Conservation (phyloP, 208 protist genomes). For the Endotrypanum monterogeii region DNA sequence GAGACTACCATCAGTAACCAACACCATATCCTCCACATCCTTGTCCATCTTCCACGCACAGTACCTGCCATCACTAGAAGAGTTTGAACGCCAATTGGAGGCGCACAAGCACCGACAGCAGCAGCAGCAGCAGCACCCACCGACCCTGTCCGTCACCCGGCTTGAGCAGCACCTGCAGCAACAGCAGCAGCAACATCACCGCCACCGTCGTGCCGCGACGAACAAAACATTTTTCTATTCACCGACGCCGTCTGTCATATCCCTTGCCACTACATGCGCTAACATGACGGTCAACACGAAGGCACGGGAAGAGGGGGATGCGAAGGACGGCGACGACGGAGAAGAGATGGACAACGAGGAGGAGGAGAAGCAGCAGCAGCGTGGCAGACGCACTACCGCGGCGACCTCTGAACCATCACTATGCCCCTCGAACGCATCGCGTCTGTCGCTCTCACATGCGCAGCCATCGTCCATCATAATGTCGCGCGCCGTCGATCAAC, state of each 20-base stretch:
- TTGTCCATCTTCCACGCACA: constrained; percentile 33
- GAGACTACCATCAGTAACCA: background rate
- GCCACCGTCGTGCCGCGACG: constrained; percentile 13
- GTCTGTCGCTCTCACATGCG: constrained; percentile 4
- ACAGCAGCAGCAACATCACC: constrained; percentile 21
- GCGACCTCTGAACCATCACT: background rate
- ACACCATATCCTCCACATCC: background rate
- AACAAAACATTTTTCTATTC: constrained; percentile 33
- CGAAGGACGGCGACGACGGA: background rate
- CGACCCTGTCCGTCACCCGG: constrained; percentile 25
- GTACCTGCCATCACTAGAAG: constrained; percentile 39
- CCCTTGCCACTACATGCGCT: constrained; percentile 13
- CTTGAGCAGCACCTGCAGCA: constrained; percentile 23
- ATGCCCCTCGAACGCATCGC: constrained; percentile 16
- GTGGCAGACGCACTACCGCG: background rate
- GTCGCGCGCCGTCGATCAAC: constrained; percentile 21
- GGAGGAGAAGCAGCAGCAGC: background rate
- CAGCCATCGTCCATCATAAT: constrained; percentile 21
- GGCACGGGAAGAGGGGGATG: background rate
- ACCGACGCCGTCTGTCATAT: constrained; percentile 17
- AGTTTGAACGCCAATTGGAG: constrained; percentile 31
- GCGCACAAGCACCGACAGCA: constrained; percentile 26
- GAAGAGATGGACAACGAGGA: constrained; percentile 4
- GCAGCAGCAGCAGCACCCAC: constrained; percentile 13
- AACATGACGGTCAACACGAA: constrained; percentile 7